phyloP scores from a whole-genome alignment of 23 red algal genomes.

The Gracilaria domingensis region DNA sequence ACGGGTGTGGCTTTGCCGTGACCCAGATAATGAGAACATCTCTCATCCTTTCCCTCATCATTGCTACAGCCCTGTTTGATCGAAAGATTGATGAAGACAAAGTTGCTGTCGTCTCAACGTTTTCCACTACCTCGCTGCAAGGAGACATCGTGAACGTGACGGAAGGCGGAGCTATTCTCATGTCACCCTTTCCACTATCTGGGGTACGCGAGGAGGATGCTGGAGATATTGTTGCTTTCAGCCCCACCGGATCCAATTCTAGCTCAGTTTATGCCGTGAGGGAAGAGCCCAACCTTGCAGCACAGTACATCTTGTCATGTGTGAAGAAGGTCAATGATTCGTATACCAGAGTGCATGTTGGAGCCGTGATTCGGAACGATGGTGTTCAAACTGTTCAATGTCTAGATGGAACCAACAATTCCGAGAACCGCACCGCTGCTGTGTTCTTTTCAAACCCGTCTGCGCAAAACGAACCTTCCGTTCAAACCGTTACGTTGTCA shows the following conservation, averaged over 20 bases:
- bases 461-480: neutral
- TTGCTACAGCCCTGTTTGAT: neutral
- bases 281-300: neutral
- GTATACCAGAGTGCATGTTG: neutral
- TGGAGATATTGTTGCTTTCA: neutral
- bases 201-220: neutral
- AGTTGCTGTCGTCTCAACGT: neutral
- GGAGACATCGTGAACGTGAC: neutral
- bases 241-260: neutral
- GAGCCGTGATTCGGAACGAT: neutral
- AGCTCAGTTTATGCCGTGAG: neutral
- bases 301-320: neutral
- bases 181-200: neutral
- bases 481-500: neutral
- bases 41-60: neutral
- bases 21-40: neutral
- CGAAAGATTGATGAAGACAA: neutral
- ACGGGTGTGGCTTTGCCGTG: neutral
- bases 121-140: neutral
- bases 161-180: neutral
- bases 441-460: neutral
- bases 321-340: conserved; percentile 5
- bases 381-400: neutral
- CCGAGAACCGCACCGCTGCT: conserved; percentile 1
- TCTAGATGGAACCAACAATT: conserved; percentile 4